These are phyloP conservation scores for Ophiocordyceps camponoti-floridani DNA, from an alignment of 2,329 filamentous ascomycete genomes.

Conservation along the genomic window DNA sequence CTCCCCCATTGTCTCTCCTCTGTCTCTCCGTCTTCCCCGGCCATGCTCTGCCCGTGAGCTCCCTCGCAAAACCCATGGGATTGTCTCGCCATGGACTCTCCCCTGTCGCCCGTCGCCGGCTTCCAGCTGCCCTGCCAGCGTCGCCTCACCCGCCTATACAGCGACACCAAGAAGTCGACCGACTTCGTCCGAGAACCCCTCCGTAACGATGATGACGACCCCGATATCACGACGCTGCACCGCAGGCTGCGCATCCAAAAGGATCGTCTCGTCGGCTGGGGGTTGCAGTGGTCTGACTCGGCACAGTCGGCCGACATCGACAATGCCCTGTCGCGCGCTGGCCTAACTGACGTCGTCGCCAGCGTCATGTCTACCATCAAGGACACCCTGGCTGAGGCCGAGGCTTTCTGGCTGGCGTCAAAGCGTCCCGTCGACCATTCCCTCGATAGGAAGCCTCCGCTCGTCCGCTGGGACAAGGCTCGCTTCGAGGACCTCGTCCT, in stretches of 20 bases:
- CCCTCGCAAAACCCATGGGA: neutral
- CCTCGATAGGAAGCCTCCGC: slow-evolving; percentile 33
- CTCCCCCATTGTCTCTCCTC: neutral
- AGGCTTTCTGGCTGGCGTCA: slow-evolving; percentile 50
- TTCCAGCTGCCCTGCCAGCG: slow-evolving; percentile 40
- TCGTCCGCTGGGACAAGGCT: slow-evolving; percentile 50
- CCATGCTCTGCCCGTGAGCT: neutral
- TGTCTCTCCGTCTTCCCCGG: neutral
- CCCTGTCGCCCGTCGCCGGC: slow-evolving; percentile 27
- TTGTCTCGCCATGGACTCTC: slow-evolving; percentile 26
- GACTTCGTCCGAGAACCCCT: slow-evolving; percentile 51
- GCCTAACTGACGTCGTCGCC: slow-evolving; percentile 57
- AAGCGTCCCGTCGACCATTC: slow-evolving; percentile 24
- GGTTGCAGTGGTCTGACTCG: slow-evolving; percentile 63
- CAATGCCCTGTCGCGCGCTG: slow-evolving; percentile 51
- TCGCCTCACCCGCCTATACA: slow-evolving; percentile 55
- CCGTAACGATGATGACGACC: slow-evolving; percentile 44
- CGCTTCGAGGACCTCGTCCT: slow-evolving; percentile 58
- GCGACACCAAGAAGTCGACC: slow-evolving; percentile 63
- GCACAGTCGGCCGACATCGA: slow-evolving; percentile 52
- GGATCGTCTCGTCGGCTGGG: slow-evolving; percentile 63
- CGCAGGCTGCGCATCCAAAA: slow-evolving; percentile 67
- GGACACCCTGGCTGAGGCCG: slow-evolving; percentile 59
- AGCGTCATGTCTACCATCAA: slow-evolving; percentile 70
- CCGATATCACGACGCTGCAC: slow-evolving; percentile 54